These are phyloP conservation scores for Glarea lozoyensis DNA, from an alignment of 495 filamentous ascomycete species.

Conservation along the genomic window DNA sequence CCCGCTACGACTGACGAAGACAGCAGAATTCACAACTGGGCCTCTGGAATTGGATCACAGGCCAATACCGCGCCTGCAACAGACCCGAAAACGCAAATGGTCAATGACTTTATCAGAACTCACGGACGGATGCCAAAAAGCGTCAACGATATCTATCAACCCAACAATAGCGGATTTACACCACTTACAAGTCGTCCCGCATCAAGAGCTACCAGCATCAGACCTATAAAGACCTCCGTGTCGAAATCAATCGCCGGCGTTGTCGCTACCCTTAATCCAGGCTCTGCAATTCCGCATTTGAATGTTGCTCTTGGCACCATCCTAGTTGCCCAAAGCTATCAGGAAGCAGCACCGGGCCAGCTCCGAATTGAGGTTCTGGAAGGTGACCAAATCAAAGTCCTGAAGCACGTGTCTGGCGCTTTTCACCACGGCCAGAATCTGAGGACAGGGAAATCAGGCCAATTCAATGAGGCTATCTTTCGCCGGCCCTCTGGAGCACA, in stretches of 20 bases:
- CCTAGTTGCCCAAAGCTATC: constrained; percentile 11
- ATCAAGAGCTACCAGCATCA: constrained; percentile 6
- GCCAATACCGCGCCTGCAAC: not conserved
- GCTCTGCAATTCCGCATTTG: not conserved
- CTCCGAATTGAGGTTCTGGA: constrained; percentile 9
- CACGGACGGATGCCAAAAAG: constrained; percentile 8
- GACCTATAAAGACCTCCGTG: constrained; percentile 2
- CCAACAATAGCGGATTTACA: constrained; percentile 12
- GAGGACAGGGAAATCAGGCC: constrained; percentile 6
- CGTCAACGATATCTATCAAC: constrained; percentile 14
- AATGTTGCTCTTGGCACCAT: constrained; percentile 7
- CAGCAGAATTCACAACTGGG: constrained; percentile 12
- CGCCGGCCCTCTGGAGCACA: not conserved
- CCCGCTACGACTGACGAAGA: constrained; percentile 5
- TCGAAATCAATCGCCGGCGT: not conserved
- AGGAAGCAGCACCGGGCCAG: not conserved
- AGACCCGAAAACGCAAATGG: not conserved
- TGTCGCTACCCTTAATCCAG: not conserved
- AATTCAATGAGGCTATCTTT: constrained; percentile 16
- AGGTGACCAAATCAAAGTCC: constrained; percentile 14
- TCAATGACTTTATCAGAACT: constrained; percentile 5
- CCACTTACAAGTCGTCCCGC: constrained; percentile 1
- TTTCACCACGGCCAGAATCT: constrained; percentile 10
- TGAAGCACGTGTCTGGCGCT: constrained; percentile 16
- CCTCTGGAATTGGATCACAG: constrained; percentile 5